These are phyloP conservation scores for Paramecium biaurelia DNA, from an alignment of 73 alveolate genomes.

Conservation along the genomic window DNA sequence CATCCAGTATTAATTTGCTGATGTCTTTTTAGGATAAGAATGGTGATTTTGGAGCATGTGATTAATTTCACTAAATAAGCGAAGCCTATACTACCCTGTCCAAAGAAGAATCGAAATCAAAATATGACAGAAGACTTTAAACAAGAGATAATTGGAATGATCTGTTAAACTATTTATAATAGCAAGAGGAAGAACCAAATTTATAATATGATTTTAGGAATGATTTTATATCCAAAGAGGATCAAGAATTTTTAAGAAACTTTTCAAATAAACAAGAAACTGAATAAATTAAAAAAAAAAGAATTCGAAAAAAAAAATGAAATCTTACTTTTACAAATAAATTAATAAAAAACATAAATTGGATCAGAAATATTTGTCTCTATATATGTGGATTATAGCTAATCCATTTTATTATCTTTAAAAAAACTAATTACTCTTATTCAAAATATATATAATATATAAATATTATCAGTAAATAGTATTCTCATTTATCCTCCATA, in stretches of 20 bases:
- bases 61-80: not conserved
- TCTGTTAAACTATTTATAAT: not conserved
- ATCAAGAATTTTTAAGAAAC: not conserved
- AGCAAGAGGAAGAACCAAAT: not conserved
- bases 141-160: not conserved
- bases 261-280: not conserved
- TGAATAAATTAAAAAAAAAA: not conserved
- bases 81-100: not conserved
- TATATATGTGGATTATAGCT: not conserved
- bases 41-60: not conserved
- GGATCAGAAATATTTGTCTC: not conserved
- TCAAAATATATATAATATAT: not conserved
- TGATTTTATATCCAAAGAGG: not conserved
- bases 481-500: not conserved
- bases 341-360: not conserved
- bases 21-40: not conserved
- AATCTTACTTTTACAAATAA: not conserved
- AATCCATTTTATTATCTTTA: not conserved
- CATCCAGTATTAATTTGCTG: constrained; percentile 82
- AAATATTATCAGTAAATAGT: not conserved
- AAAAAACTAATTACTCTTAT: not conserved
- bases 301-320: not conserved
- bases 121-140: not conserved
- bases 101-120: not conserved
- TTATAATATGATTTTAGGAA: not conserved